These are phyloP conservation scores for Cadophora sp. DNA, from an alignment of 2,329 filamentous ascomycete genomes.

Conservation along the genomic window DNA sequence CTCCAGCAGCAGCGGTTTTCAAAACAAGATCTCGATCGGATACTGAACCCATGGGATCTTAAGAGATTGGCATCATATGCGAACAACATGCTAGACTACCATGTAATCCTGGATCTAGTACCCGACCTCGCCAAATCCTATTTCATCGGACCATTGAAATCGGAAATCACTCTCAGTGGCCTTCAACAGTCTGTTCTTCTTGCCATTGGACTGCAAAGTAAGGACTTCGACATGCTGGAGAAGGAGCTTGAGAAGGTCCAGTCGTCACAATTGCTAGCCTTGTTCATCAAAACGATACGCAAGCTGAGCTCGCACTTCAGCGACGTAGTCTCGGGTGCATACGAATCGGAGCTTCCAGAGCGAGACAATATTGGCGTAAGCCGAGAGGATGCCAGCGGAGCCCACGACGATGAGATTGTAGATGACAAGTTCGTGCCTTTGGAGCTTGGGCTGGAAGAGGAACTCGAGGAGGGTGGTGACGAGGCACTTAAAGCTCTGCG, in stretches of 20 bases:
- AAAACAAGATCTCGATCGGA: conserved; percentile 77
- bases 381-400: conserved; percentile 63
- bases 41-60: conserved; percentile 89
- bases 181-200: conserved; percentile 87
- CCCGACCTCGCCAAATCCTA: conserved; percentile 83
- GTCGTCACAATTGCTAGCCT: conserved; percentile 83
- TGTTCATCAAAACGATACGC: conserved; percentile 96
- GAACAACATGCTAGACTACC: conserved; percentile 97
- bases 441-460: conserved; percentile 75
- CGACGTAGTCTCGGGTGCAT: conserved; percentile 74
- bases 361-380: conserved; percentile 64
- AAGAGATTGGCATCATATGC: conserved; percentile 95
- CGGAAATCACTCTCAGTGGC: conserved; percentile 73
- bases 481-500: conserved; percentile 74
- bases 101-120: conserved; percentile 92
- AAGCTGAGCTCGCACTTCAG: conserved; percentile 85
- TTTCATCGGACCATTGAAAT: conserved; percentile 78
- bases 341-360: conserved; percentile 69
- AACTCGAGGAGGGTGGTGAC: conserved; percentile 83
- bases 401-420: conserved; percentile 72
- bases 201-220: conserved; percentile 90
- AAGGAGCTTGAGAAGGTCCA: conserved; percentile 72
- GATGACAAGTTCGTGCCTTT: conserved; percentile 74
- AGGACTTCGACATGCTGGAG: conserved; percentile 81
- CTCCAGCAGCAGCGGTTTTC: conserved; percentile 63